Conservation (phyloP, 345 rosid genomes). For the Melaleuca quinquenervia region DNA sequence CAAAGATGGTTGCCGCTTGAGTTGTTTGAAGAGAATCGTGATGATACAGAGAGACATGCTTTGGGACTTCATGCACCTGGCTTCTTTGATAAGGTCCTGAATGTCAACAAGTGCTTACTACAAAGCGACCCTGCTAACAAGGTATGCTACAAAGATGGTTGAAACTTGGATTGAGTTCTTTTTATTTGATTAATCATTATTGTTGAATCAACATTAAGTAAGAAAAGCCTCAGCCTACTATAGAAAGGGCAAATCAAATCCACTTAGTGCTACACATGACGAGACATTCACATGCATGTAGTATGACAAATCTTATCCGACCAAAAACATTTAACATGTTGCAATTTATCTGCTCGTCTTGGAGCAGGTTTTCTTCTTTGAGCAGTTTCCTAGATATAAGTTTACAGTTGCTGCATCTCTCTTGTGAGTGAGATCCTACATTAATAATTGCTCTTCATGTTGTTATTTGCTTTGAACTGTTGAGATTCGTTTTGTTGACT, state of each 20-base stretch:
- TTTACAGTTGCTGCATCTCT: background rate
- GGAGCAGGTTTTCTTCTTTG: background rate
- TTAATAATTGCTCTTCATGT: background rate
- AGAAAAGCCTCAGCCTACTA: background rate
- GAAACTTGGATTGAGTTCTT: background rate
- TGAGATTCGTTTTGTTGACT: background rate
- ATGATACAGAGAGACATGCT: conserved; percentile 43
- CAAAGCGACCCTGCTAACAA: conserved; percentile 77
- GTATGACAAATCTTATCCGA: background rate
- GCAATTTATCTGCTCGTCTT: background rate
- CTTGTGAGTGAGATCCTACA: background rate
- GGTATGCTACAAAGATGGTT: conserved; percentile 16
- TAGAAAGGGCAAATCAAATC: background rate
- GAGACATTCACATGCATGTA: background rate
- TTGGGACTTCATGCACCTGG: conserved; percentile 91
- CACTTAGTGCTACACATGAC: background rate
- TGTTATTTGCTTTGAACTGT: too few relatives aligned
- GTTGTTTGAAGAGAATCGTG: conserved; percentile 36
- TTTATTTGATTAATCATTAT: background rate
- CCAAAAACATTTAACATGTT: background rate
- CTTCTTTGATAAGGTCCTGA: conserved; percentile 76
- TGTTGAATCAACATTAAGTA: background rate
- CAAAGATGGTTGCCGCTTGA: conserved; percentile 72
- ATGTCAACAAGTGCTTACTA: conserved; percentile 67
- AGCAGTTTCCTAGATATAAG: background rate